Evolutionary conservation across 129 eudicot species (phyloP).

Genomic region (Arctium lappa): DNA sequence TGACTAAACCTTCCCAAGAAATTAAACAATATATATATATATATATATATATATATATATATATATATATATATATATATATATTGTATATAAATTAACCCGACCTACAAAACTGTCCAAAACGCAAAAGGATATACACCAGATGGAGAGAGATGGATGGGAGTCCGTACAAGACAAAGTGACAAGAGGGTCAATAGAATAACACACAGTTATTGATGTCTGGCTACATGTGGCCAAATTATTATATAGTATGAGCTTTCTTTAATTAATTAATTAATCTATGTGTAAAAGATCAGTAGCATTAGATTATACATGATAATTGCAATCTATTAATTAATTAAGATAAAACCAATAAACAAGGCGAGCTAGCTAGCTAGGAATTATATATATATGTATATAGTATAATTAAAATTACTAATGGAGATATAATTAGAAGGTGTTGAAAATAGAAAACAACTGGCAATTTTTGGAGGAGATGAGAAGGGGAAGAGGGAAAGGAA

Average conservation of each 20-base stretch:
- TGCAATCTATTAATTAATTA: neutral
- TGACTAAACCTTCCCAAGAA: slow-evolving; percentile 34
- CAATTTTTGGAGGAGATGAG: slow-evolving; percentile 32
- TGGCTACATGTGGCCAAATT: slow-evolving; percentile 38
- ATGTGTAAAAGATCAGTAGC: neutral
- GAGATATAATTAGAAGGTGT: slow-evolving; percentile 19
- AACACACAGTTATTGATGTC: slow-evolving; percentile 33
- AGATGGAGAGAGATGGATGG: neutral
- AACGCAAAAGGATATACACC: neutral
- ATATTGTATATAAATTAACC: neutral
- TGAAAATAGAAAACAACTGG: slow-evolving; percentile 40
- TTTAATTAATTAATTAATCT: neutral
- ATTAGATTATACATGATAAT: slow-evolving; percentile 22
- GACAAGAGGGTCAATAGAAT: slow-evolving; percentile 28
- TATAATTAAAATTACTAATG: neutral
- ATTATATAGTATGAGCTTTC: neutral
- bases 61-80: neutral
- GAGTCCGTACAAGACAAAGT: slow-evolving; percentile 33
- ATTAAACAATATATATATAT: neutral
- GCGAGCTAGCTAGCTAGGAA: neutral
- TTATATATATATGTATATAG: neutral
- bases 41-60: neutral
- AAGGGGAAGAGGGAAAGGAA: neutral
- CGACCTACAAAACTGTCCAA: slow-evolving; percentile 25
- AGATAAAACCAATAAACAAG: neutral